Conservation (phyloP, 306 rosid species). For the Sindora glabra region DNA sequence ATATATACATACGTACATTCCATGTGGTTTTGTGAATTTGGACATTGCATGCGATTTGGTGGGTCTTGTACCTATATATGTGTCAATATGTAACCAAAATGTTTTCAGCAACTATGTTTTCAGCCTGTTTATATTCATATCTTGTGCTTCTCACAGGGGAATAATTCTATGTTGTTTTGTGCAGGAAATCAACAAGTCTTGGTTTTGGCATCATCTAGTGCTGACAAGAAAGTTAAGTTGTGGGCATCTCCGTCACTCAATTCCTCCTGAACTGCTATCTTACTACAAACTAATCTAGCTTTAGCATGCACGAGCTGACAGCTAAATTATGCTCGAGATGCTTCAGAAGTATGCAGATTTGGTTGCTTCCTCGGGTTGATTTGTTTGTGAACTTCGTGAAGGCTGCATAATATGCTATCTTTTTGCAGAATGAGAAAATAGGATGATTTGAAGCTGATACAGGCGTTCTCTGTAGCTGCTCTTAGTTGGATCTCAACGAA, state of each 20-base stretch:
- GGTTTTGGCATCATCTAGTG: slow-evolving; percentile 77
- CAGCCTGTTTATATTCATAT: not conserved
- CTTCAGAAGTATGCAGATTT: slow-evolving; percentile 16
- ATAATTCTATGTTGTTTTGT: not conserved
- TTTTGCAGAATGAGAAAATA: slow-evolving; percentile 18
- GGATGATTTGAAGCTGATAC: slow-evolving; percentile 1
- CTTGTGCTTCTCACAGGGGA: not conserved
- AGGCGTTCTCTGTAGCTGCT: slow-evolving; percentile 1
- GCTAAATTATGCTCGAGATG: not conserved
- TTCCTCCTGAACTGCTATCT: slow-evolving; percentile 22
- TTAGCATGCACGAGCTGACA: slow-evolving; percentile 9
- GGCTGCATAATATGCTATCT: slow-evolving; percentile 1
- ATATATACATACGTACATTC: not conserved
- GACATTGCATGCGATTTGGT: not conserved
- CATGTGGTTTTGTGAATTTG: not conserved
- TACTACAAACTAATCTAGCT: not conserved
- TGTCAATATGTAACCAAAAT: not conserved
- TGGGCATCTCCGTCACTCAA: slow-evolving; percentile 71
- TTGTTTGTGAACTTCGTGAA: slow-evolving; percentile 1
- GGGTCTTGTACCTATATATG: not conserved
- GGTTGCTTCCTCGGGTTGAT: slow-evolving; percentile 6
- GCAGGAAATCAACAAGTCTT: slow-evolving; percentile 50
- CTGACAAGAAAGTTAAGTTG: slow-evolving; percentile 90
- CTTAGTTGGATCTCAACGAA: slow-evolving; percentile 5
- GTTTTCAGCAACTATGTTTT: not conserved